A percentile compares a stretch with the other conserved stretches of the same genome.
These are phyloP conservation scores for Wickerhamomyces sp. DNA, from an alignment of 1,139 yeast species.

Conservation along the genomic window DNA sequence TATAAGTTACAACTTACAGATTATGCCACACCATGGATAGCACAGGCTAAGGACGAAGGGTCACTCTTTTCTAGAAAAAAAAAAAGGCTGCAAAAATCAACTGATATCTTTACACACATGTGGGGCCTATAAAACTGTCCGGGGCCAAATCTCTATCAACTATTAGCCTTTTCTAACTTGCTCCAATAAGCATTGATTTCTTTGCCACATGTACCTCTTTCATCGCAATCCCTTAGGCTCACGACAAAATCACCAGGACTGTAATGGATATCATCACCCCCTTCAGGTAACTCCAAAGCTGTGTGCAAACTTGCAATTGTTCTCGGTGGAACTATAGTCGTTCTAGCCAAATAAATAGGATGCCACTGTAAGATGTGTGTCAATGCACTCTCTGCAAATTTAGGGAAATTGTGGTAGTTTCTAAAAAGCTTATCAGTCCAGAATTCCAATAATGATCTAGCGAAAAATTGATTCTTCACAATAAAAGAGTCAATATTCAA, in stretches of 20 bases:
- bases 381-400: conserved; percentile 60
- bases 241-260: conserved; percentile 61
- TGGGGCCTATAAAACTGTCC: not conserved
- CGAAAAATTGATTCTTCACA: conserved; percentile 56
- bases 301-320: conserved; percentile 45
- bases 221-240: conserved; percentile 52
- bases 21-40: too few species aligned
- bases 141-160: not conserved
- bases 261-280: conserved; percentile 41
- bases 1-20: too few species aligned
- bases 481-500: conserved; percentile 68
- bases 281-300: conserved; percentile 27
- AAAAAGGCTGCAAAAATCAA: not conserved
- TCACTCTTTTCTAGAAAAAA: too few species aligned
- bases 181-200: conserved; percentile 38
- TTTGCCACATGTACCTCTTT: conserved; percentile 44
- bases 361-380: conserved; percentile 94
- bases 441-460: conserved; percentile 65
- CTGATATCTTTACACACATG: too few species aligned
- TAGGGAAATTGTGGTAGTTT: conserved; percentile 57
- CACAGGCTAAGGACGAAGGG: too few species aligned
- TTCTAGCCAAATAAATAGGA: conserved; percentile 65
- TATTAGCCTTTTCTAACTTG: conserved; percentile 6
- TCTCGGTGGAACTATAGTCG: conserved; percentile 66
- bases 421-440: conserved; percentile 73